These are phyloP conservation scores for Penicillium sp. DNA, from an alignment of 2,329 filamentous ascomycete species.

Conservation along the genomic window DNA sequence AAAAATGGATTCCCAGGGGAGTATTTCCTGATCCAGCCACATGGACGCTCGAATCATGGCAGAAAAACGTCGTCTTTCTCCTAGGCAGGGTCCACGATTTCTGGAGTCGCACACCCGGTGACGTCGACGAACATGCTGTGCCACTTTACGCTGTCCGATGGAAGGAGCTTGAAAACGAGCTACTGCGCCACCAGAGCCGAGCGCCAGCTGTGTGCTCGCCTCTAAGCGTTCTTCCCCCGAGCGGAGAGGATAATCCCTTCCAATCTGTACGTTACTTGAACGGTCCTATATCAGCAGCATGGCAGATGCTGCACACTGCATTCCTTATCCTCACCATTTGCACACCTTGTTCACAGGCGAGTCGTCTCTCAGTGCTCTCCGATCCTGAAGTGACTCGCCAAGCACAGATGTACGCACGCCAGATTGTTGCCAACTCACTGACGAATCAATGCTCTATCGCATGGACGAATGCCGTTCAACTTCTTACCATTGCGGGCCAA, in stretches of 20 bases:
- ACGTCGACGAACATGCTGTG: not conserved
- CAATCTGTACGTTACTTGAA: not conserved
- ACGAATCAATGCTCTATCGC: not conserved
- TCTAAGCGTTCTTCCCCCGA: not conserved
- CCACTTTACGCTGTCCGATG: not conserved
- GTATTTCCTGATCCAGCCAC: not conserved
- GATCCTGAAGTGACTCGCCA: not conserved
- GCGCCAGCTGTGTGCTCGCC: not conserved
- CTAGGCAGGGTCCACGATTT: not conserved
- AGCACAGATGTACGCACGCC: not conserved
- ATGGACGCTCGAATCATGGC: not conserved
- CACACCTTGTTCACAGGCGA: not conserved
- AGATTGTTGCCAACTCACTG: not conserved
- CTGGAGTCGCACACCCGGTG: not conserved
- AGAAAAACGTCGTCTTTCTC: not conserved
- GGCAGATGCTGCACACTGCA: not conserved
- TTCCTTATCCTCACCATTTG: not conserved
- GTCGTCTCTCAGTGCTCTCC: not conserved
- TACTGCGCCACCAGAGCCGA: not conserved
- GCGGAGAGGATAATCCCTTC: not conserved
- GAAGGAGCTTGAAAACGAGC: not conserved
- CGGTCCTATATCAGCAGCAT: not conserved
- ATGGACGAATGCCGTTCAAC: not conserved
- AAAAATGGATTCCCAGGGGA: not conserved
- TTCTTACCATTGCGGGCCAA: not conserved